These are phyloP conservation scores for Capsicum chinense DNA, from an alignment of 257 asterid species.

Conservation along the genomic window DNA sequence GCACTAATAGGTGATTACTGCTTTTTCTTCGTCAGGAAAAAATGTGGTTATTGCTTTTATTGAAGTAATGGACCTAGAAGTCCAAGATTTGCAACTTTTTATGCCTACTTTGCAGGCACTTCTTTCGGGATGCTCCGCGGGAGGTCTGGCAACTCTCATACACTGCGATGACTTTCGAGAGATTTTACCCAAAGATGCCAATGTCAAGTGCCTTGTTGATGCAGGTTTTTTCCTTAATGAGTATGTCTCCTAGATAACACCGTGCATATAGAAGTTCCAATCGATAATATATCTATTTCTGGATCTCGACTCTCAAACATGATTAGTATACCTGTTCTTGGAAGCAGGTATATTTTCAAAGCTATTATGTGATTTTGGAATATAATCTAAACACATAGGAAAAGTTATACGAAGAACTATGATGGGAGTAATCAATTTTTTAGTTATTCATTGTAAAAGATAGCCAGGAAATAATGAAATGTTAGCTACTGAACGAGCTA, in stretches of 20 bases:
- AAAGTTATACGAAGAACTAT: neutral
- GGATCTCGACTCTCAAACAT: constrained; percentile 1
- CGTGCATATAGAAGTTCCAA: neutral
- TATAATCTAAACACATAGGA: neutral
- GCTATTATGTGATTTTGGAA: neutral
- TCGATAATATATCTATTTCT: neutral
- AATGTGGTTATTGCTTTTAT: neutral
- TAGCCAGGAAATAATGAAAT: neutral
- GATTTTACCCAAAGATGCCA: constrained; percentile 66
- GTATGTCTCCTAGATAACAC: constrained; percentile 54
- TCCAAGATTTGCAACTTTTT: neutral
- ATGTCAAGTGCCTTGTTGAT: constrained; percentile 91
- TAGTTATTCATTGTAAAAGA: neutral
- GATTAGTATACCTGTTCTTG: neutral
- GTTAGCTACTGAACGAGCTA: constrained; percentile 2
- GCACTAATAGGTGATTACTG: neutral
- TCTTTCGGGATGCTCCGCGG: constrained; percentile 98
- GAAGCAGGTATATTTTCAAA: neutral
- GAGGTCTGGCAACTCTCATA: constrained; percentile 88
- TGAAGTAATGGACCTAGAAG: neutral
- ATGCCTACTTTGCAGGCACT: constrained; percentile 64
- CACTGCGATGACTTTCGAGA: constrained; percentile 79
- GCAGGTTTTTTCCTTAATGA: constrained; percentile 87
- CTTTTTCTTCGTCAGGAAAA: constrained; percentile 3
- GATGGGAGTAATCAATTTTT: neutral